Evolutionary conservation across 2,329 filamentous ascomycete genomes (phyloP).

Genomic region (Penicillium concentricum): DNA sequence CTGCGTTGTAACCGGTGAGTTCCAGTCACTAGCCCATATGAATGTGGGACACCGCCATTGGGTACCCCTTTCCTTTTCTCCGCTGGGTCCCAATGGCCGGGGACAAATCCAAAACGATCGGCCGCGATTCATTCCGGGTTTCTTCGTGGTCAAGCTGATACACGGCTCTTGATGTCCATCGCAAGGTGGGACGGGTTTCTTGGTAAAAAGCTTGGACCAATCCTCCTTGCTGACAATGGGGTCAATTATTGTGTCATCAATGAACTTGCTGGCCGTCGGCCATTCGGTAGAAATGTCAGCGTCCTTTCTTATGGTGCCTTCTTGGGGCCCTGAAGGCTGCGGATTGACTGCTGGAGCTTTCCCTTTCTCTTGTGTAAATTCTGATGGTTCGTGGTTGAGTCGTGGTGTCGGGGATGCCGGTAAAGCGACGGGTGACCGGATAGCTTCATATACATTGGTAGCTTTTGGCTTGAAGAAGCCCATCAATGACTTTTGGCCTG

Average conservation of each 20-base stretch:
- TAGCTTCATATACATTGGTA: constrained; percentile 12
- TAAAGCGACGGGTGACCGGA: neutral
- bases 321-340: neutral
- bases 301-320: neutral
- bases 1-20: constrained; percentile 27
- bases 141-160: constrained; percentile 80
- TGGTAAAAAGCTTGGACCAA: constrained; percentile 81
- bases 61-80: constrained; percentile 77
- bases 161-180: constrained; percentile 83
- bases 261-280: constrained; percentile 22
- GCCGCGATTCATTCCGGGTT: constrained; percentile 77
- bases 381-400: neutral
- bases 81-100: constrained; percentile 80
- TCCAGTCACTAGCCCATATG: constrained; percentile 67
- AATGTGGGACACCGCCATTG: constrained; percentile 89
- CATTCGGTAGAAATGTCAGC: constrained; percentile 1
- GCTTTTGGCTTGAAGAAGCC: constrained; percentile 74
- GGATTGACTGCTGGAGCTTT: neutral
- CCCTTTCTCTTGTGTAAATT: neutral
- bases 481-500: constrained; percentile 64
- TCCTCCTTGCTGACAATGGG: constrained; percentile 73
- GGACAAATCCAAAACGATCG: constrained; percentile 67
- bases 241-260: constrained; percentile 56
- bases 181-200: constrained; percentile 71
- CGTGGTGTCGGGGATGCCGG: neutral